phyloP scores from a whole-genome alignment of 192 early-diverging fungal species.

The Coemansia sp. region DNA sequence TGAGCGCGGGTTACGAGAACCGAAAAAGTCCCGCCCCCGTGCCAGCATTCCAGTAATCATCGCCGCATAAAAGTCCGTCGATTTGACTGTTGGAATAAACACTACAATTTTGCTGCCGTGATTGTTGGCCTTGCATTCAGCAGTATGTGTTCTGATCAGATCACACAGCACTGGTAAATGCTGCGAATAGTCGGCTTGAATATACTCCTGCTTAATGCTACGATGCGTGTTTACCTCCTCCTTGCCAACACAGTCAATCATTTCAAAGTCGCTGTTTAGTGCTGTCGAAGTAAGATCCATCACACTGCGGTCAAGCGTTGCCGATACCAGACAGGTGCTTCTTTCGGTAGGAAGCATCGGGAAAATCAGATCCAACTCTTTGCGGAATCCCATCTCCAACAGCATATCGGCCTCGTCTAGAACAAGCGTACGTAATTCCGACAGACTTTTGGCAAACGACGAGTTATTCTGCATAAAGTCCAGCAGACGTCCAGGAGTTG shows the following conservation, averaged over 20 bases:
- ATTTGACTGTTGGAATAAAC: conserved; percentile 81
- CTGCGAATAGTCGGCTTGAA: conserved; percentile 59
- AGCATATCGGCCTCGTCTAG: conserved; percentile 96
- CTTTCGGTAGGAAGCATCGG: conserved; percentile 61
- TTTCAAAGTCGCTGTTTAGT: conserved; percentile 61
- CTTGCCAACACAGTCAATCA: conserved; percentile 81
- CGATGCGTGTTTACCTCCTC: conserved; percentile 82
- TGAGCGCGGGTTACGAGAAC: too few relatives aligned
- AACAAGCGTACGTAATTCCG: conserved; percentile 63
- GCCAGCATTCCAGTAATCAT: conserved; percentile 18
- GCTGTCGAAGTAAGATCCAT: conserved; percentile 62
- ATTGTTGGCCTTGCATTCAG: conserved; percentile 40
- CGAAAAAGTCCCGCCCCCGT: too few relatives aligned
- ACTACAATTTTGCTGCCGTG: conserved; percentile 81
- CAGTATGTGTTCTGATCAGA: conserved; percentile 62
- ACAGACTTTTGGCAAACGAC: conserved; percentile 52
- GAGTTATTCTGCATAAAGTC: conserved; percentile 63
- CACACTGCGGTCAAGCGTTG: conserved; percentile 79
- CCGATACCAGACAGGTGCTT: conserved; percentile 91
- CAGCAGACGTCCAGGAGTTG: conserved; percentile 90
- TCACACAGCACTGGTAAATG: conserved; percentile 64
- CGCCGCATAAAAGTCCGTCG: conserved; percentile 30
- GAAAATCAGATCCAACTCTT: conserved; percentile 74
- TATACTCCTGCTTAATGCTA: conserved; percentile 76
- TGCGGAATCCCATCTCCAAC: conserved; percentile 92